Evolutionary conservation across 495 filamentous ascomycete species (phyloP), one percentile per base, ranked within the genome.

Genomic region (Aspergillus leporis): DNA sequence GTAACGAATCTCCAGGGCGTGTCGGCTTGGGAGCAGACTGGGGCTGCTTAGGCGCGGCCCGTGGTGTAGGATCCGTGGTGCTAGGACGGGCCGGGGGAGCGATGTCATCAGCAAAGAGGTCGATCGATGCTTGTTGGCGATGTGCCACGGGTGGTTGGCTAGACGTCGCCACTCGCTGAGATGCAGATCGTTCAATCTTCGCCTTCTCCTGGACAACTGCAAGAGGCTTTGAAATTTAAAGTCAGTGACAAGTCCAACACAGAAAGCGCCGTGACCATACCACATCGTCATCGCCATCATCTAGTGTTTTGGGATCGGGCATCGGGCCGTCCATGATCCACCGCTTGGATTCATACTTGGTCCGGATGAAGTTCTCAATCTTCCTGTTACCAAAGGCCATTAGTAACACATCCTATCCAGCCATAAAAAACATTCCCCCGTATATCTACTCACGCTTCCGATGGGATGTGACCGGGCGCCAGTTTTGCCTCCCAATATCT

Each of bases 301-400:
- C 89, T 54, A 98, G 74, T n/a, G 87, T 91, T 0, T 89, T 80
- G 22, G 95, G 95, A 66, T 97, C 91, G 9, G 95, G 95, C 74
- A 97, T 92, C 12, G 82, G 84, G 3, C 95, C 94, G 58, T 98
- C 95, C 93, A 97, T 97, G 2, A 92, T 90, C 94, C 94, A 98
- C 74, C 95, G 81, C 80, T 96, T 98, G 9, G 91, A 88, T 66
- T 98, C 94, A 72, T 98, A 98, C 74, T 98, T 98, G 36, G 94
- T 98, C 45, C 95, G 85, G 61, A 98, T 97, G 64, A 98, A 98
- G 74, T 97, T 98, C 81, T 98, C 94, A 61, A 98, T 98, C 79
- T 98, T 98, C 46, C 85, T 88, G 49, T 57, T 22, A 6, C 14
- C 40, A 8, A 16, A 12, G 3, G 19, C 6, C 22, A 32, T 62